Conservation (phyloP, 306 rosid species). For the Gastrolobium bilobum region DNA sequence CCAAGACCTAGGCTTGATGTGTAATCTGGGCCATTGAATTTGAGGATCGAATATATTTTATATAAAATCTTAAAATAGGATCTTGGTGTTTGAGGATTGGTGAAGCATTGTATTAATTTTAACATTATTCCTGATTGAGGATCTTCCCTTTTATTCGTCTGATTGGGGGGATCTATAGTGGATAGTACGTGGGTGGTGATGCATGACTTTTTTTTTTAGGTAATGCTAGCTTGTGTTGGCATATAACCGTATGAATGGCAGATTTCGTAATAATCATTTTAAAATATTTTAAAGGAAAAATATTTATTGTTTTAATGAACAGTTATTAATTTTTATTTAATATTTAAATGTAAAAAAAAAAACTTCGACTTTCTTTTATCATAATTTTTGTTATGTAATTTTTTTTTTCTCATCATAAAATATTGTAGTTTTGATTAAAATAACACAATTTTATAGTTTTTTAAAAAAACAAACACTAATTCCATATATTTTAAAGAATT, state of each 20-base stretch:
- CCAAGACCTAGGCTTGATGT: conserved; percentile 6
- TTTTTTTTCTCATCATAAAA: not conserved
- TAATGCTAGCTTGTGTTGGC: conserved; percentile 31
- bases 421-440: no score
- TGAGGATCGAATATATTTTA: conserved; percentile 33
- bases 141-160: conserved; percentile 30
- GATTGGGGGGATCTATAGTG: conserved; percentile 24
- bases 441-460: no score
- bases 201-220: conserved; percentile 14
- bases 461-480: no score
- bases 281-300: not conserved
- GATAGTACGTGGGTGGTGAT: conserved; percentile 21
- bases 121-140: conserved; percentile 20
- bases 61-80: conserved; percentile 39
- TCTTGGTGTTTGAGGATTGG: conserved; percentile 45
- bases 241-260: not conserved
- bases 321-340: no score
- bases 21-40: conserved; percentile 43
- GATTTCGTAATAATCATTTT: not conserved
- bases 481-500: no score
- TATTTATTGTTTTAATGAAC: no score
- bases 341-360: no score
- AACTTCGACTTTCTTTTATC: no score
- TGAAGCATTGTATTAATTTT: conserved; percentile 24
- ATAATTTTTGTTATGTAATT: no score